A percentile compares a stretch with the other conserved stretches of the same genome.
Evolutionary conservation across 768 basidiomycete species (phyloP).

Genomic region (Filobasidium floriforme): DNA sequence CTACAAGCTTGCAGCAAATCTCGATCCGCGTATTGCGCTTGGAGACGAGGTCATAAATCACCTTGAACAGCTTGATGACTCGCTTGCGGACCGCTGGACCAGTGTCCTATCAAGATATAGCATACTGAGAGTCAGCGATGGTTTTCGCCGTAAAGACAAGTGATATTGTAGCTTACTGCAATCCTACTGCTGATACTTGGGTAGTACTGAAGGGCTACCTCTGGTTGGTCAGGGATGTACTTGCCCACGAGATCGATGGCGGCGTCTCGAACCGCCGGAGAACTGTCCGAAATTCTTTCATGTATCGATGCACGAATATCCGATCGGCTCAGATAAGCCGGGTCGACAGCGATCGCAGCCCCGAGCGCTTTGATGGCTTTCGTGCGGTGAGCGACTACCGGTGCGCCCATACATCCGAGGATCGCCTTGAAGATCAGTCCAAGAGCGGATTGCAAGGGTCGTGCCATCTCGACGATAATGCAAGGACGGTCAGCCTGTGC

Average conservation of each 20-base stretch:
- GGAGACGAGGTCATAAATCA: constrained; percentile 63
- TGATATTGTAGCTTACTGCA: constrained; percentile 54
- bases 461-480: constrained; percentile 3
- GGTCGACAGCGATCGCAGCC: constrained; percentile 80
- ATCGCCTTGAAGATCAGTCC: constrained; percentile 74
- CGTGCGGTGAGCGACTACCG: constrained; percentile 83
- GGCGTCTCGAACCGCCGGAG: constrained; percentile 90
- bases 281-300: constrained; percentile 78
- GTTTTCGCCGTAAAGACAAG: too few relatives aligned
- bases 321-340: constrained; percentile 53
- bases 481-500: constrained; percentile 4
- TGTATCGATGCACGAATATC: constrained; percentile 75
- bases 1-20: constrained; percentile 70
- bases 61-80: constrained; percentile 86
- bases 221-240: constrained; percentile 81
- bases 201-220: constrained; percentile 85
- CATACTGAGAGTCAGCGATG: not conserved
- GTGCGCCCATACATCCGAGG: constrained; percentile 68
- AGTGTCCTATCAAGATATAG: constrained; percentile 60
- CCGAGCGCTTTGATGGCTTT: constrained; percentile 87
- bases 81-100: constrained; percentile 89
- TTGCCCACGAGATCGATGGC: constrained; percentile 97
- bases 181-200: constrained; percentile 79
- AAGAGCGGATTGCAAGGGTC: constrained; percentile 65
- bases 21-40: constrained; percentile 61